Conservation (phyloP, 768 basidiomycete species). For the Calocera cornea region DNA sequence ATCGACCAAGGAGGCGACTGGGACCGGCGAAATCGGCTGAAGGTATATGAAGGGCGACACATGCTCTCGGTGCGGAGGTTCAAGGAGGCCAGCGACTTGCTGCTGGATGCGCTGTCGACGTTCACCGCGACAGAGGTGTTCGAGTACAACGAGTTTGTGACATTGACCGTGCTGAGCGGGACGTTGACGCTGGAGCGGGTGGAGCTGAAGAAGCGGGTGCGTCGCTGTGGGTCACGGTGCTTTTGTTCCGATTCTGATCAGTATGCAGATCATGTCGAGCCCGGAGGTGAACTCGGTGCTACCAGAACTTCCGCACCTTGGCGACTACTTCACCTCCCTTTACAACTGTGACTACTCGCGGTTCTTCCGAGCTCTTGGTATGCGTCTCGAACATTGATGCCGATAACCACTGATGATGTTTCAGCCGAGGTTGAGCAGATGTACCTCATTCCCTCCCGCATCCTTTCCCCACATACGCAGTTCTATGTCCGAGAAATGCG, state of each 20-base stretch:
- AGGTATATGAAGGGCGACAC: constrained; percentile 86
- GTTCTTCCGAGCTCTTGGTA: constrained; percentile 82
- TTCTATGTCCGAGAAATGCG: constrained; percentile 94
- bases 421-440: constrained; percentile 60
- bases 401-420: neutral
- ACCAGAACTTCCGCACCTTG: constrained; percentile 67
- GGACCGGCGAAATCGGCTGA: constrained; percentile 91
- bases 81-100: constrained; percentile 66
- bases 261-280: constrained; percentile 55
- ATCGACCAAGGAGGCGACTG: constrained; percentile 96
- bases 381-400: constrained; percentile 12
- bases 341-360: constrained; percentile 92
- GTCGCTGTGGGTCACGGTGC: neutral
- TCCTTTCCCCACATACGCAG: constrained; percentile 72
- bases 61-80: constrained; percentile 82
- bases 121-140: constrained; percentile 89
- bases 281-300: constrained; percentile 81
- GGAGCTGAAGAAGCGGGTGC: constrained; percentile 83
- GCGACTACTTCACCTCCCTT: constrained; percentile 70
- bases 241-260: neutral
- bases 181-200: constrained; percentile 63
- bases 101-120: constrained; percentile 84
- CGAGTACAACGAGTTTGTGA: constrained; percentile 79
- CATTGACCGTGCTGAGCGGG: constrained; percentile 67
- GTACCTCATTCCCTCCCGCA: constrained; percentile 72